Percentiles rank a stretch among this genome's conserved stretches.
These are phyloP conservation scores for Chytriomyces sp. DNA, from an alignment of 192 early-diverging fungal species.

Conservation along the genomic window DNA sequence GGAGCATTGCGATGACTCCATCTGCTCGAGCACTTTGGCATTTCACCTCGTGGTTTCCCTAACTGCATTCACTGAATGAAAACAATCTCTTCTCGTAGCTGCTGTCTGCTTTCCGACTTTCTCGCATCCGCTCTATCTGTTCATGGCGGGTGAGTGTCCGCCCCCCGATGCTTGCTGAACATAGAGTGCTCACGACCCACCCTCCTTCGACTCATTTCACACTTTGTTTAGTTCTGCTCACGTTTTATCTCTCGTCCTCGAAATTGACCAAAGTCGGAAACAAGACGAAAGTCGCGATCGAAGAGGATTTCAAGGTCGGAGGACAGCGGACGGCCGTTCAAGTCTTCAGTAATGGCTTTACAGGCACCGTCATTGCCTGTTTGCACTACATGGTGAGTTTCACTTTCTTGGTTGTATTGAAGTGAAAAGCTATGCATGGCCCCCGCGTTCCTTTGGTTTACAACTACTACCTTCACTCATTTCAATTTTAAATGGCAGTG, in stretches of 20 bases:
- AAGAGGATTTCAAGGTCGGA: conserved; percentile 27
- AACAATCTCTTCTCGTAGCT: conserved; percentile 29
- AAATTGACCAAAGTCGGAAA: conserved; percentile 53
- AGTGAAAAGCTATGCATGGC: too few species aligned
- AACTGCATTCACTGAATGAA: too few species aligned
- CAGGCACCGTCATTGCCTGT: conserved; percentile 35
- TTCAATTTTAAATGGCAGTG: neutral
- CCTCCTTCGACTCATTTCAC: neutral
- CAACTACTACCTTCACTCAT: too few species aligned
- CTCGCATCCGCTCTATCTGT: conserved; percentile 62
- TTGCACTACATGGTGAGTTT: conserved; percentile 25
- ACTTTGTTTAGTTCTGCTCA: conserved; percentile 53
- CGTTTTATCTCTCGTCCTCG: conserved; percentile 73
- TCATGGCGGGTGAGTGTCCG: conserved; percentile 44
- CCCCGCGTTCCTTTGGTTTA: too few species aligned
- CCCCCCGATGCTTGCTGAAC: neutral
- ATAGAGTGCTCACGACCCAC: neutral
- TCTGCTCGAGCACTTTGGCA: neutral
- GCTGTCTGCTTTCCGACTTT: conserved; percentile 76
- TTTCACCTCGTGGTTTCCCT: too few species aligned
- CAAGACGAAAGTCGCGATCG: conserved; percentile 6
- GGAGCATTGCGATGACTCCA: too few species aligned
- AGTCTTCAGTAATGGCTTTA: conserved; percentile 61
- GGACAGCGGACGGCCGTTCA: conserved; percentile 61
- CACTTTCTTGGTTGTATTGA: too few species aligned